phyloP scores from a whole-genome alignment of 345 rosid species.

The Eucalyptus cloeziana region DNA sequence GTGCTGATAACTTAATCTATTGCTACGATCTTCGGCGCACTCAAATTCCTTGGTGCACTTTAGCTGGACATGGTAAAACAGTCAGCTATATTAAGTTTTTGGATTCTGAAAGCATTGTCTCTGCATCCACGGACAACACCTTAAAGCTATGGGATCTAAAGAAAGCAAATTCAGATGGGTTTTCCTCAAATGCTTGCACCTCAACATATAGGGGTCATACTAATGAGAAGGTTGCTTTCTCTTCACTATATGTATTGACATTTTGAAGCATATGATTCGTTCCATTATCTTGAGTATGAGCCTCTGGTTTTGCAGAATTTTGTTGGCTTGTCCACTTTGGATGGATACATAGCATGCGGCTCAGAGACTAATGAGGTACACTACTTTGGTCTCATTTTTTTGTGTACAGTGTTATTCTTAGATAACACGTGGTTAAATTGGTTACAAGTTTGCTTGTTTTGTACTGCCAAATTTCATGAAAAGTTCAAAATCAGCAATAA shows the following conservation, averaged over 20 bases:
- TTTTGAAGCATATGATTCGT: not conserved
- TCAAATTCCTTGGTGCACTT: slow-evolving; percentile 58
- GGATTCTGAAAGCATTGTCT: slow-evolving; percentile 69
- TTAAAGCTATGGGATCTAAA: slow-evolving; percentile 81
- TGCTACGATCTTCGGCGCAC: slow-evolving; percentile 76
- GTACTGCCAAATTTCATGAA: not conserved
- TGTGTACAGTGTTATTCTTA: not conserved
- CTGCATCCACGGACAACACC: slow-evolving; percentile 91
- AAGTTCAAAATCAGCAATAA: not conserved
- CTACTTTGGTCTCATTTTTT: not conserved
- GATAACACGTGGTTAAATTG: not conserved
- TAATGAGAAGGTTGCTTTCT: slow-evolving; percentile 65
- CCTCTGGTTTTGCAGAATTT: slow-evolving; percentile 52
- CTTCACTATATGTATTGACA: not conserved
- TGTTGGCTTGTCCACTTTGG: slow-evolving; percentile 70
- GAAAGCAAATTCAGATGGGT: slow-evolving; percentile 37
- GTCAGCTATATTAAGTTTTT: slow-evolving; percentile 86
- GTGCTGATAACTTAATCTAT: slow-evolving; percentile 69
- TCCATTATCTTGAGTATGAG: not conserved
- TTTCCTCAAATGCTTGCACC: slow-evolving; percentile 41
- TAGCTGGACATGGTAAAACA: slow-evolving; percentile 74
- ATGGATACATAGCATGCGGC: slow-evolving; percentile 91
- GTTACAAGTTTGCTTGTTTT: not conserved
- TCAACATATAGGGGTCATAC: slow-evolving; percentile 71
- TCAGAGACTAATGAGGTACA: slow-evolving; percentile 96